Base-by-base conservation (phyloP, 495 filamentous ascomycete species). In the Podospora fimiseda region DNA sequence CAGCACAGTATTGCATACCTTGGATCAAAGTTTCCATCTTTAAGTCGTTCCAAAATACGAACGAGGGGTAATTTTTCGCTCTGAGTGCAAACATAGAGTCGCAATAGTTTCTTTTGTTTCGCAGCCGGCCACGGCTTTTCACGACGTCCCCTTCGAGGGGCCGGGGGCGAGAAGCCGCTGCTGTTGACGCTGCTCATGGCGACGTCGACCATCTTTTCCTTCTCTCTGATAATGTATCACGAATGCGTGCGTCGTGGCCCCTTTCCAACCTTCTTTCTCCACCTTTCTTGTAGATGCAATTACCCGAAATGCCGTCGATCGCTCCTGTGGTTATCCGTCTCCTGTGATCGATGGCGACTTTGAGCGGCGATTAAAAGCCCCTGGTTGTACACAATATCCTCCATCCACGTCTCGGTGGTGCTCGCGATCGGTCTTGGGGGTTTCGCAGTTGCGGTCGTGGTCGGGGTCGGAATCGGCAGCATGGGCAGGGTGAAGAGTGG, bases 51-150 rank as follows among this genome's bases (percentile, higher is more conserved):
- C 15, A 67, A 58, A 47, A 67, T 67, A 50, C 60, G 60, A 18
- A 65, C 57, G 33, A 67, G 63, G 21, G 64, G 64, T 27, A 67
- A 39, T 14, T 59, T 60, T 48, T 67, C 64, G 57, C 64, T 67
- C 52, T 67, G 64, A 6, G 62, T 65, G 54, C 64, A 67, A 30
- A 67, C 60, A 20, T 67, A 67, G 44, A 67, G 64, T 0, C 62
- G 60, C 36, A 67, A 51, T 43, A 67, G 50, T 48, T 65, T 67
- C 46, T 57, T 62, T 40, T 67, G 64, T 51, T 67, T 67, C 3
- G 56, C 58, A 1, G 50, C 55, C 18, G 64, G 64, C 64, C 64
- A 67, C 57, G 64, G 64, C 39, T 67, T 67, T 50, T 65, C 64
- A 38, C 64, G 62, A 24, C 64, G 55, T 39, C 64, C 64, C 13